Evolutionary conservation across 2,329 filamentous ascomycete species (phyloP).

Genomic region (Esteya vermicola): DNA sequence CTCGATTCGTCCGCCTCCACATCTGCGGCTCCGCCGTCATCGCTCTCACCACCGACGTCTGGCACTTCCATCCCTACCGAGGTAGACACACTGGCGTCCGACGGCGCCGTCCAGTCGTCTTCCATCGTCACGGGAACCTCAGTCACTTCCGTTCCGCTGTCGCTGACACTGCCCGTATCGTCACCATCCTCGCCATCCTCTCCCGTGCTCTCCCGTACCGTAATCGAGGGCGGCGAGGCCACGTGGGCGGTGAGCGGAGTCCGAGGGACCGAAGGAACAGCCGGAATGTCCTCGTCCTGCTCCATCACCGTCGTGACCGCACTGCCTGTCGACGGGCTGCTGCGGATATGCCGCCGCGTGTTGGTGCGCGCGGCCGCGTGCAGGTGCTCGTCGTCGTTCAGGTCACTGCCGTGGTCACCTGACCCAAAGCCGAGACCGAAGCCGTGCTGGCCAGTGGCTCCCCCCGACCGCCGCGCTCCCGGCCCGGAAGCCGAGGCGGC

Average conservation of each 20-base stretch:
- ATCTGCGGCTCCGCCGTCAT: conserved; percentile 7
- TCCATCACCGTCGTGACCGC: conserved; percentile 72
- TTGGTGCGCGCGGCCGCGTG: conserved; percentile 48
- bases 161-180: no score
- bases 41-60: no score
- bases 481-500: background rate
- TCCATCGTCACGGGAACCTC: conserved; percentile 27
- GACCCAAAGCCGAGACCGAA: conserved; percentile 13
- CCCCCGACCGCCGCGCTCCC: background rate
- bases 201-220: conserved; percentile 37
- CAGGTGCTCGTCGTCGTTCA: conserved; percentile 35
- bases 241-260: background rate
- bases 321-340: conserved; percentile 66
- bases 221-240: conserved; percentile 16
- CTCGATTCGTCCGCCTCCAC: conserved; percentile 12
- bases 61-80: no score
- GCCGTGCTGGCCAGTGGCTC: conserved; percentile 47
- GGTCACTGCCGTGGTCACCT: no score
- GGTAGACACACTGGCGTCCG: no score
- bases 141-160: conserved; percentile 20
- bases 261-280: background rate
- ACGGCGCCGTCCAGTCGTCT: conserved; percentile 10
- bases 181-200: conserved; percentile 22
- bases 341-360: conserved; percentile 67
- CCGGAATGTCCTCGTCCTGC: conserved; percentile 52